Evolutionary conservation across 225 moss, liverwort and hornwort species (phyloP), one percentile per base, ranked within the genome.

Genomic region (Asterella californica): DNA sequence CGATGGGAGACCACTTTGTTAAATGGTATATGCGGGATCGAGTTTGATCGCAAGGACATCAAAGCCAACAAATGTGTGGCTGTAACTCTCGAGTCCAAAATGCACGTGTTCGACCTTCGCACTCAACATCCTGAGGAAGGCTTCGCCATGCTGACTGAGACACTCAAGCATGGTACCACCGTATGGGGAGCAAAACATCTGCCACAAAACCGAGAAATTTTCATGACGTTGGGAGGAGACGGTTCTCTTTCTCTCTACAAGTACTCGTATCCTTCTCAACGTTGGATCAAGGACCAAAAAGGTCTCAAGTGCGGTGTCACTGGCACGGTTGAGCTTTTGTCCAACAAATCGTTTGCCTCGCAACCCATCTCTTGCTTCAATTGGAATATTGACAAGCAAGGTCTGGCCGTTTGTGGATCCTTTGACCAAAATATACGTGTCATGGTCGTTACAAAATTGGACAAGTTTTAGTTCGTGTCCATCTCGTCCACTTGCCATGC

Each of bases 51-150:
- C 0, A 99, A 92, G 7, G 99, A 99, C 5, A 99, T 99, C 25
- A 99, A 91, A 70, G 92, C 95, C 91, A 99, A 95, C 47, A 95
- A 93, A 72, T 93, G 93, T 80, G 90, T 95, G 0, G 91, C 92
- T 17, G 94, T 94, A 1, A 99, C 99, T 6, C 79, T 95, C 0
- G 99, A 95, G 81, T 90, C 93, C 47, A 92, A 92, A 48, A 86
- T 93, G 45, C 94, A 99, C 49, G 79, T 95, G 17, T 99, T 89
- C 0, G 93, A 99, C 72, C 90, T 99, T 0, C 84, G 93, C 6
- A 95, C 42, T 0, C 60, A 90, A 14, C 93, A 99, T 64, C 82
- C 72, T 0, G 85, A 90, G 6, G 89, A 88, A 67, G 88, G 92
- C 0, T 99, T 88, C 30, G 81, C 90, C 18, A 91, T 77, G 72